Evolutionary conservation across 2,329 filamentous ascomycete genomes (phyloP).

Genomic region (Beauveria rudraprayagi): DNA sequence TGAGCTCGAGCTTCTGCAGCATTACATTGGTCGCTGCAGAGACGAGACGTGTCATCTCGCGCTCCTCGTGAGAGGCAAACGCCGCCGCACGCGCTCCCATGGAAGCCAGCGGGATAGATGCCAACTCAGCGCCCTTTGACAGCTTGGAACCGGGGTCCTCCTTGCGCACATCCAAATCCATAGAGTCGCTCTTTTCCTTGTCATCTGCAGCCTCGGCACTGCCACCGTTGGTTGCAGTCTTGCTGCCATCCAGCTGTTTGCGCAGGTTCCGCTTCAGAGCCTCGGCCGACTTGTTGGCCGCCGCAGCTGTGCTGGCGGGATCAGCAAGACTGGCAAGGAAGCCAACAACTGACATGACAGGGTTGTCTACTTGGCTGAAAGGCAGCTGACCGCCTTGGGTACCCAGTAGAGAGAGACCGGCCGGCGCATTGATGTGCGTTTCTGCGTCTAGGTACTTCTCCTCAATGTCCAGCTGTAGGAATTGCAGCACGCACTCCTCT

Average conservation of each 20-base stretch:
- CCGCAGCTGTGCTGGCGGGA: constrained; percentile 81
- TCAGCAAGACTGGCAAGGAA: constrained; percentile 90
- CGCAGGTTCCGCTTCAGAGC: constrained; percentile 76
- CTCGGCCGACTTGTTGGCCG: constrained; percentile 78
- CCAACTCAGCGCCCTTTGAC: constrained; percentile 42
- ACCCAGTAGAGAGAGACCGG: constrained; percentile 58
- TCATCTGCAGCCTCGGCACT: constrained; percentile 29
- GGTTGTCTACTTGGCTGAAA: constrained; percentile 89
- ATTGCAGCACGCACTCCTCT: constrained; percentile 95
- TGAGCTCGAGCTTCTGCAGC: constrained; percentile 92
- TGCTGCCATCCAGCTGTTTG: constrained; percentile 61
- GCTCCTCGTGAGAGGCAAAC: constrained; percentile 90
- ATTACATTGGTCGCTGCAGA: constrained; percentile 88
- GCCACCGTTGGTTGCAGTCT: constrained; percentile 42
- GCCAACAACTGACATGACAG: constrained; percentile 90
- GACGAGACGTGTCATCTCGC: constrained; percentile 90
- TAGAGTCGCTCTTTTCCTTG: constrained; percentile 50
- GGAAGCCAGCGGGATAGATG: constrained; percentile 76
- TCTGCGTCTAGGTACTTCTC: constrained; percentile 91
- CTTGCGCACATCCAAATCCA: constrained; percentile 55
- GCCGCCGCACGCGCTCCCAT: constrained; percentile 80
- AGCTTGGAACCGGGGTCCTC: constrained; percentile 41
- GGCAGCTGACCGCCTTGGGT: constrained; percentile 73
- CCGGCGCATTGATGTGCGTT: constrained; percentile 39
- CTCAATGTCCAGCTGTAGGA: constrained; percentile 92